Percentiles rank a stretch among this genome's conserved stretches.
Conservation (phyloP, 192 early-diverging fungal genomes). For the Gryganskiella cystojenkinii region DNA sequence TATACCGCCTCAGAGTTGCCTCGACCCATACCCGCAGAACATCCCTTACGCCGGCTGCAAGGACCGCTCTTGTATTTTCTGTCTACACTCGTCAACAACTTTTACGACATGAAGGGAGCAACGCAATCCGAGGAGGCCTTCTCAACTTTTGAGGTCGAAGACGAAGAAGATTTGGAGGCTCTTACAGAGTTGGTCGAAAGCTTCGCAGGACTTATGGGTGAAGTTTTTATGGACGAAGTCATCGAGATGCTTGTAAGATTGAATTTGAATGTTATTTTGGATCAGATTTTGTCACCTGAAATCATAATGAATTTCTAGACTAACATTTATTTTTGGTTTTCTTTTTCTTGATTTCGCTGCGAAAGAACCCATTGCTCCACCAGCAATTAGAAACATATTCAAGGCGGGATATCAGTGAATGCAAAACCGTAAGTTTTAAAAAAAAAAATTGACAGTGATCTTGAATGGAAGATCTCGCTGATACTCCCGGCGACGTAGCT, state of each 20-base stretch:
- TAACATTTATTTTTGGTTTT: neutral
- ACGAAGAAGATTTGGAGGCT: conserved; percentile 42
- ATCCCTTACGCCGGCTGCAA: conserved; percentile 36
- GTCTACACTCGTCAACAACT: conserved; percentile 41
- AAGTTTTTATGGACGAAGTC: conserved; percentile 48
- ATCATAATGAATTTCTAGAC: neutral
- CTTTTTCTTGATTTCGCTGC: neutral
- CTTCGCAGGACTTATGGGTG: conserved; percentile 41
- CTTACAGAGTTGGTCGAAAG: conserved; percentile 45
- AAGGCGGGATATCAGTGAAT: conserved; percentile 30
- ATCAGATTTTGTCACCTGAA: neutral
- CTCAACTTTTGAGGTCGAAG: conserved; percentile 45
- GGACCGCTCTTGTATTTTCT: conserved; percentile 35
- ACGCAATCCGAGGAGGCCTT: conserved; percentile 45
- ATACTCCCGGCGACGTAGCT: neutral
- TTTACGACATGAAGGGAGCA: conserved; percentile 52
- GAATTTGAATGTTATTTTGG: neutral
- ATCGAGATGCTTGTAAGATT: conserved; percentile 43
- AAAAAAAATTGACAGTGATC: neutral
- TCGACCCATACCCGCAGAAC: conserved; percentile 32
- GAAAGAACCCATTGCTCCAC: conserved; percentile 41
- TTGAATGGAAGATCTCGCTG: neutral
- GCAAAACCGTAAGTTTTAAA: conserved; percentile 31
- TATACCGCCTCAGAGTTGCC: conserved; percentile 18
- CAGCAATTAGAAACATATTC: conserved; percentile 35